Base-by-base conservation (phyloP, 805 yeast genomes). In the Pichia gijzeniarum region DNA sequence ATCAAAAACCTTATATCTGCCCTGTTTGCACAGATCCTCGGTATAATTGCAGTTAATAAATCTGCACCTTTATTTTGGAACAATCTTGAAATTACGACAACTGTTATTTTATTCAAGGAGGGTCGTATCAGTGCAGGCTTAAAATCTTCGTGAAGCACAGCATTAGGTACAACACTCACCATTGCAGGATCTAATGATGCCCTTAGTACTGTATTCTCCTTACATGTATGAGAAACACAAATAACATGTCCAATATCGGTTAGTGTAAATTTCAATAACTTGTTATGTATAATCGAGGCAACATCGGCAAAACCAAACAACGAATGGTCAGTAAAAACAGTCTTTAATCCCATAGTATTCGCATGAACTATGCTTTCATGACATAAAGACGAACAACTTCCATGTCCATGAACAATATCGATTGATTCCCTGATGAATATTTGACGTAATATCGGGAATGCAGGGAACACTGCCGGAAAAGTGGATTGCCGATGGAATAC, bases 11-110 rank as follows among this genome's bases (percentile, higher is more conserved):
- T 77, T 1, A 90, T 90, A 16, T 77, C 74, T 1, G 76, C 72
- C 44, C 80, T 75, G 14, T 67, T 61, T 6, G 68, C 57, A 59
- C 99, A 93, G 3, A 93, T 80, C 35, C 80, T 68, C 0, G 99
- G 99, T 19, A 93, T 84, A 13, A 88, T 74, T 0, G 87, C 93
- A 2, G 85, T 80, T 18, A 93, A 66, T 18, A 93, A 69, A 58
- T 90, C 99, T 0, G 95, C 93, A 31, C 99, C 99, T 60, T 93
- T 93, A 62, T 93, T 93, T n/a, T 95, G 95, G 59, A 85, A 93
- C 19, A 93, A 69, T 53, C 99, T 70, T 8, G 96, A 85, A 20
- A 95, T 91, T 17, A 88, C 91, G 22, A 93, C 95, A 16, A 93
- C 82, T 1, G 95, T 88, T 32, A 93, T 82, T 20, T 64, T 64